Conservation (phyloP, 345 rosid species). For the Rhodamnia argentea region DNA sequence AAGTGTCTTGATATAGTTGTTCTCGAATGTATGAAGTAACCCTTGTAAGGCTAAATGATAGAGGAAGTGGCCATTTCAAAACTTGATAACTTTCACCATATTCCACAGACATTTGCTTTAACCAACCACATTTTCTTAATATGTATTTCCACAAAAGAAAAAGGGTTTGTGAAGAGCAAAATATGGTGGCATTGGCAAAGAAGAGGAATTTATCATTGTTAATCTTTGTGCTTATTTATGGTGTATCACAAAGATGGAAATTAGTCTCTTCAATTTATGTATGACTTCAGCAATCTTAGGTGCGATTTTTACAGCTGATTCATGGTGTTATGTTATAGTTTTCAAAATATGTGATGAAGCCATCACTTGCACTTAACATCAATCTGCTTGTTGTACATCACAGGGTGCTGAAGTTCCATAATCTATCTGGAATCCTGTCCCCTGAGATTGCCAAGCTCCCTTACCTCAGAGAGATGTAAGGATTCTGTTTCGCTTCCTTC, state of each 20-base stretch:
- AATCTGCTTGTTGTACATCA: background rate
- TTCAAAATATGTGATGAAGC: background rate
- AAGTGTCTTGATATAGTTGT: background rate
- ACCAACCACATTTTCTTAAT: background rate
- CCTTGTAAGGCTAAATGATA: background rate
- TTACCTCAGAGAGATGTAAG: slow-evolving; percentile 46
- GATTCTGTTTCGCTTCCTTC: background rate
- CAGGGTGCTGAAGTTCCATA: slow-evolving; percentile 35
- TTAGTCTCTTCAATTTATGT: background rate
- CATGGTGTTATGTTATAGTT: background rate
- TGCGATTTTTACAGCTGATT: background rate
- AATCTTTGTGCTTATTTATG: background rate
- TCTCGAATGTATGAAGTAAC: background rate
- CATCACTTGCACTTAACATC: background rate
- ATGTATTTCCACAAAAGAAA: background rate
- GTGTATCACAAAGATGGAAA: background rate
- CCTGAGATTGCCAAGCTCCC: slow-evolving; percentile 46
- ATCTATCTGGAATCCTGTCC: slow-evolving; percentile 65
- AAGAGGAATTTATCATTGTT: background rate
- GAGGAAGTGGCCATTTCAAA: background rate
- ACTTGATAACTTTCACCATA: background rate
- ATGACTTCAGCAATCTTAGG: background rate
- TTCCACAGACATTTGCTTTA: background rate
- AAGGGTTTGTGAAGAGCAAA: background rate
- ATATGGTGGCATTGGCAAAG: background rate